These are phyloP conservation scores for Tephrocybe sp. DNA, from an alignment of 768 basidiomycete species.

Conservation along the genomic window DNA sequence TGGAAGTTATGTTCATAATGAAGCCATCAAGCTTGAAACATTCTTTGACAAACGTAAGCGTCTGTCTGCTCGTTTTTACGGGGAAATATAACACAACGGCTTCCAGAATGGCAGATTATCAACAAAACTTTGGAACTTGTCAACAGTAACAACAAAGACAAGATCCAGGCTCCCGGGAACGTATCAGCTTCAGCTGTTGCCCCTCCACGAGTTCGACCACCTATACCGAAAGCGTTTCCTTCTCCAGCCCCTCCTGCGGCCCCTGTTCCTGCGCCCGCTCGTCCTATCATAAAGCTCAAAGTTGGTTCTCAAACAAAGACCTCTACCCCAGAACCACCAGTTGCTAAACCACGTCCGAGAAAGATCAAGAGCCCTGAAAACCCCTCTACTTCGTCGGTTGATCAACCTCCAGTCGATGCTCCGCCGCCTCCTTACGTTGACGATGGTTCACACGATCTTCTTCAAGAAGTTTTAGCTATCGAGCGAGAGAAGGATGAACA, in stretches of 20 bases:
- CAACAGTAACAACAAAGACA: slow-evolving; percentile 29
- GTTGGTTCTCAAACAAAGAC: slow-evolving; percentile 40
- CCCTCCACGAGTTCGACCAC: slow-evolving; percentile 34
- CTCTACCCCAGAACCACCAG: slow-evolving; percentile 27
- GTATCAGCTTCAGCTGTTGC: slow-evolving; percentile 22
- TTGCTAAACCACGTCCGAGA: slow-evolving; percentile 34
- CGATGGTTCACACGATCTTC: slow-evolving; percentile 77
- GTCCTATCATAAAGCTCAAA: slow-evolving; percentile 69
- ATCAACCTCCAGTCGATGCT: slow-evolving; percentile 46
- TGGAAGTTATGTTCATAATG: slow-evolving; percentile 69
- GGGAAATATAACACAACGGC: background rate
- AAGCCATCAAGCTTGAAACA: slow-evolving; percentile 70
- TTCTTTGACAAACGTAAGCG: slow-evolving; percentile 86
- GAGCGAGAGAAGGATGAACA: slow-evolving; percentile 65
- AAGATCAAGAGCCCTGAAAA: slow-evolving; percentile 41
- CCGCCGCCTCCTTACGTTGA: slow-evolving; percentile 70
- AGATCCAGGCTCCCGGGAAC: slow-evolving; percentile 31
- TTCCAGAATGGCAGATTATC: slow-evolving; percentile 81
- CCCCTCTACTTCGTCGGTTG: slow-evolving; percentile 21
- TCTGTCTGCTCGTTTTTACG: background rate
- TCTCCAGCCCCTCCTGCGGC: slow-evolving; percentile 18
- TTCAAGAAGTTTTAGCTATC: slow-evolving; percentile 80
- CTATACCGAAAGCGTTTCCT: slow-evolving; percentile 37
- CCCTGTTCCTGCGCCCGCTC: slow-evolving; percentile 38
- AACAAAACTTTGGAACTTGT: slow-evolving; percentile 77